Percentiles rank a stretch among this genome's conserved stretches.
Conservation (phyloP, 2,329 filamentous ascomycete genomes). For the Geosmithia putterillii region DNA sequence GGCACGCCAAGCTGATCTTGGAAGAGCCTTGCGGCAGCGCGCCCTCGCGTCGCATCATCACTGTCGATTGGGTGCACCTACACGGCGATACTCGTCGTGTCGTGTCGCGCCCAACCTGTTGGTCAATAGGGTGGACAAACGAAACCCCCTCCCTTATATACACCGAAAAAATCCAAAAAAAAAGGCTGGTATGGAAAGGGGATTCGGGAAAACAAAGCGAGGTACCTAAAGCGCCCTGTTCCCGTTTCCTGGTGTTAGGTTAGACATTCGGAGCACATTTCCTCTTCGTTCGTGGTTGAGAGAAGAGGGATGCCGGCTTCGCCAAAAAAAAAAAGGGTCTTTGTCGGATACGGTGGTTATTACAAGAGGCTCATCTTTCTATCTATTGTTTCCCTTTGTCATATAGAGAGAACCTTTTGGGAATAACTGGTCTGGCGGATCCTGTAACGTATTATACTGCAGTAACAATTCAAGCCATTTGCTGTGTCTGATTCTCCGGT, state of each 20-base stretch:
- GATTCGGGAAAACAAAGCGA: background rate
- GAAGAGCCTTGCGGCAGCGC: slow-evolving; percentile 1
- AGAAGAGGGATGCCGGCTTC: background rate
- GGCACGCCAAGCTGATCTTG: slow-evolving; percentile 33
- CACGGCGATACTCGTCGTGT: background rate
- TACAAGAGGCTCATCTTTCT: background rate
- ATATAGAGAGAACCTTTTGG: background rate
- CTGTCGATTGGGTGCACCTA: background rate
- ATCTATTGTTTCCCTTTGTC: background rate
- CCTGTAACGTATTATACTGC: background rate
- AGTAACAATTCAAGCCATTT: background rate
- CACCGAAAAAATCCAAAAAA: background rate
- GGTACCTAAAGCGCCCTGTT: too few relatives aligned
- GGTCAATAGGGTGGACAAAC: background rate
- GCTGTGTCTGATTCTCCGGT: background rate
- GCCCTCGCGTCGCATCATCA: too few relatives aligned
- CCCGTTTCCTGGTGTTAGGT: too few relatives aligned
- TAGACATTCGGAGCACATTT: background rate
- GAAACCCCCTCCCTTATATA: background rate
- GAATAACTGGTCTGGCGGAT: background rate
- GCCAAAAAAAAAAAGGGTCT: too few relatives aligned
- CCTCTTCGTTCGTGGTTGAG: background rate
- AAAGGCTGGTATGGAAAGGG: background rate
- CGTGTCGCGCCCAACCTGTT: background rate
- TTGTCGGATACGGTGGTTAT: background rate